Evolutionary conservation across 2,329 filamentous ascomycete species (phyloP).

Genomic region (Alternaria arbusti): DNA sequence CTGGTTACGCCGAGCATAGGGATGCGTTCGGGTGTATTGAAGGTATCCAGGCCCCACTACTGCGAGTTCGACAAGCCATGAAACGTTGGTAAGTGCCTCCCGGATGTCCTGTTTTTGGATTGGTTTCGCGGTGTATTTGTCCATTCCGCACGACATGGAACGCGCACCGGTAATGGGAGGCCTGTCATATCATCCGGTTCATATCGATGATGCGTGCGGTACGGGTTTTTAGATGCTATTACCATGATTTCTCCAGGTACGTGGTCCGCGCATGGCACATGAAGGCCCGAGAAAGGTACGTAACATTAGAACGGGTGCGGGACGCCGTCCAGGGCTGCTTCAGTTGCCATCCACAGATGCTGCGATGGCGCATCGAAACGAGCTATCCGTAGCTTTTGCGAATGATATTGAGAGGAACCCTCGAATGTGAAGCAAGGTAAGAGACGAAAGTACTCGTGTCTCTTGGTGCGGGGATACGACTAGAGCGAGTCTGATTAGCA

Average conservation of each 20-base stretch:
- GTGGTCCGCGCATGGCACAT: background rate
- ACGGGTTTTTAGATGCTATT: background rate
- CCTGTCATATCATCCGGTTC: background rate
- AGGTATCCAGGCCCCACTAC: background rate
- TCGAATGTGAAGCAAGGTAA: background rate
- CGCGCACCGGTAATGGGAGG: rapidly evolving
- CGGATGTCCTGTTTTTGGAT: background rate
- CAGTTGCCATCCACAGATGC: background rate
- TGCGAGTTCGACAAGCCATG: no score
- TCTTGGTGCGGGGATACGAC: background rate
- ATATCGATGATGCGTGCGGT: background rate
- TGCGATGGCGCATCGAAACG: background rate
- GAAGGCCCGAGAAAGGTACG: background rate
- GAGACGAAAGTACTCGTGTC: no score
- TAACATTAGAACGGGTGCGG: background rate
- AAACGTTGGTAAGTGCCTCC: background rate
- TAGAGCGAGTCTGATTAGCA: background rate
- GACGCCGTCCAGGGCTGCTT: background rate
- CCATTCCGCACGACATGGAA: background rate
- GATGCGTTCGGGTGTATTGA: background rate
- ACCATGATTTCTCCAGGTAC: background rate
- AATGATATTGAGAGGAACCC: background rate
- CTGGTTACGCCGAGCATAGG: no score
- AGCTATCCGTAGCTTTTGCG: background rate
- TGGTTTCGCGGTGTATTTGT: background rate